Conservation (phyloP, 108 stramenopile species). For the Cyclotella choctawhatcheeana region DNA sequence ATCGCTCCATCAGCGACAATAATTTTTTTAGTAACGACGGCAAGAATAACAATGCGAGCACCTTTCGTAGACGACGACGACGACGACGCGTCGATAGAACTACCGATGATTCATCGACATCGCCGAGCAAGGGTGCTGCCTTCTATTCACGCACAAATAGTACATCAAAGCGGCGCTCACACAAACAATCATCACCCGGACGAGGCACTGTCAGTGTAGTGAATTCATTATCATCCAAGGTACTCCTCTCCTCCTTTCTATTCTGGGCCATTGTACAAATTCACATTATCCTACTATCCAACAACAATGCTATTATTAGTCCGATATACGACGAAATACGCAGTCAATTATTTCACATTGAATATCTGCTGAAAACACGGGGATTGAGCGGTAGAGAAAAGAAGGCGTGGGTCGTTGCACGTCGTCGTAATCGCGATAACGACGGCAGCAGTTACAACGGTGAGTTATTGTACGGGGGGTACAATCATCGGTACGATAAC, state of each 20-base stretch:
- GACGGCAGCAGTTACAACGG: not conserved
- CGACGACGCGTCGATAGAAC: too few relatives aligned
- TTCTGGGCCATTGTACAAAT: constrained; percentile 33
- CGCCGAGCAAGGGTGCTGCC: too few relatives aligned
- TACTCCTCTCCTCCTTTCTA: constrained; percentile 22
- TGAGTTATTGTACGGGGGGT: not conserved
- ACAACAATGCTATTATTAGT: not conserved
- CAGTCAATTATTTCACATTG: not conserved
- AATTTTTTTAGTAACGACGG: too few relatives aligned
- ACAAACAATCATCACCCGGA: too few relatives aligned
- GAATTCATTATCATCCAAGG: constrained; percentile 32
- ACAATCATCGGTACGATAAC: not conserved
- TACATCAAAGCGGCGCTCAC: too few relatives aligned
- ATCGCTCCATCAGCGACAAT: too few relatives aligned
- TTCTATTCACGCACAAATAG: too few relatives aligned
- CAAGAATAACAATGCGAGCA: too few relatives aligned
- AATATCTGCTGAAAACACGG: not conserved
- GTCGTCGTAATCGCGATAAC: not conserved
- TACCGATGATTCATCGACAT: too few relatives aligned
- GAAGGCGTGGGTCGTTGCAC: constrained; percentile 2
- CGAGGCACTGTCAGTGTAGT: too few relatives aligned
- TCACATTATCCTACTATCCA: constrained; percentile 16
- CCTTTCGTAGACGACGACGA: too few relatives aligned
- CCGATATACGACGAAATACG: constrained; percentile 4
- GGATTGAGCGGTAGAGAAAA: constrained; percentile 9